Evolutionary conservation across 352 stramenopile species (phyloP).

Genomic region (Halophytophthora polymorphica): DNA sequence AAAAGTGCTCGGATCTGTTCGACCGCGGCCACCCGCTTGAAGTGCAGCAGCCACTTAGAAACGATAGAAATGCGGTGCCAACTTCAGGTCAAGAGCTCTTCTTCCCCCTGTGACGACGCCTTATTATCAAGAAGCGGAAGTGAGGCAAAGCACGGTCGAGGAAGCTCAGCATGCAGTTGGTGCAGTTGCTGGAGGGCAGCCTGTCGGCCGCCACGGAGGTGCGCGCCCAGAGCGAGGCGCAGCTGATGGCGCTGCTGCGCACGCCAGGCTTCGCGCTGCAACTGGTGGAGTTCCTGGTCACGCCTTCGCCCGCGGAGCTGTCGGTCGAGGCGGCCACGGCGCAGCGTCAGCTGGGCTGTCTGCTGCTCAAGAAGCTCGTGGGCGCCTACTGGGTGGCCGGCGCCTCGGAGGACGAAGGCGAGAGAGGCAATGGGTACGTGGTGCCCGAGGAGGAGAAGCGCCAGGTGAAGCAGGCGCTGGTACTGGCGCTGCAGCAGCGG

Average conservation of each 20-base stretch:
- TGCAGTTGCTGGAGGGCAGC: conserved; percentile 51
- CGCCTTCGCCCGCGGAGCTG: conserved; percentile 13
- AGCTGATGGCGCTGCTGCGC: conserved; percentile 56
- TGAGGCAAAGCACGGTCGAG: too few species aligned
- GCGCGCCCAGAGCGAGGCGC: conserved; percentile 60
- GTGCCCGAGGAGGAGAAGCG: conserved; percentile 65
- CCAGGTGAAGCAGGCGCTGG: conserved; percentile 56
- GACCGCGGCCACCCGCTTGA: too few species aligned
- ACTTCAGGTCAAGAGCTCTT: too few species aligned
- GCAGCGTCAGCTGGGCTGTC: conserved; percentile 64
- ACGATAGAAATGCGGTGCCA: too few species aligned
- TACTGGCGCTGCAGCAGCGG: conserved; percentile 53
- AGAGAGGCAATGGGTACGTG: conserved; percentile 32
- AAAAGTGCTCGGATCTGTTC: too few species aligned
- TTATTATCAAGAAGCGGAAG: too few species aligned
- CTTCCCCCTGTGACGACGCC: too few species aligned
- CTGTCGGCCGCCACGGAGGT: conserved; percentile 40
- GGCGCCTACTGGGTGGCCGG: conserved; percentile 51
- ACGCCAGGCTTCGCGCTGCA: conserved; percentile 66
- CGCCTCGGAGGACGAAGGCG: conserved; percentile 28
- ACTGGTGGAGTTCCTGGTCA: conserved; percentile 72
- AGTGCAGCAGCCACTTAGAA: too few species aligned
- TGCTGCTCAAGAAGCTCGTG: conserved; percentile 79
- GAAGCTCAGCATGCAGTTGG: conserved; percentile 54
- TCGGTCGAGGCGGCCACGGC: conserved; percentile 24